Base-by-base conservation (phyloP, 306 rosid genomes). In the Quercus parvula region DNA sequence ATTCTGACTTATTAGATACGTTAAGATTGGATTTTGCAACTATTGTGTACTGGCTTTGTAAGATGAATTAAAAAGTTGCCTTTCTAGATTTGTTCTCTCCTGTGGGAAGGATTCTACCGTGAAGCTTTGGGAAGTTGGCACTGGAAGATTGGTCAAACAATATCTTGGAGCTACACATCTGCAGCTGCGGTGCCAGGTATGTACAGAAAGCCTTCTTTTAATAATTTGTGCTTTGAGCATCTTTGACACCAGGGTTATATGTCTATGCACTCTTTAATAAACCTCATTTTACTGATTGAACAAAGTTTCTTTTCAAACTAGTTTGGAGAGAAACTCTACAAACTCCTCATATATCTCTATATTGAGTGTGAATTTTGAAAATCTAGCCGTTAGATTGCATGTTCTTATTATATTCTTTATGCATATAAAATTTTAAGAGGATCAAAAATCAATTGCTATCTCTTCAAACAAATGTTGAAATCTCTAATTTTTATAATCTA, bases 41-140 rank as follows among this genome's bases (percentile, higher is more conserved):
- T 66, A 33, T 75, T 73, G 33, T 68, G 33, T 20, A 38, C 70
- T 78, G 14, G 59, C 35, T 76, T 77, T 75, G 61, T 54, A 73
- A 77, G 54, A 52, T 78, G 75, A 84, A 84, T 71, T 69, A 22
- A 66, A 57, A 57, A 41, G 72, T 76, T 28, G 15, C 66, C 52
- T 81, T 81, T 86, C 75, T 78, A 94, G 98, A 93, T 92, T 84
- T 74, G 85, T 94, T 83, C 97, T 94, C 55, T 89, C 98, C 30
- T 90, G 90, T n/a, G 97, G 98, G 58, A 94, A 94, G 87, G 98
- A 94, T 79, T 92, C 98, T 19, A 81, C 92, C 4, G 86, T 88
- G 77, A 92, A 92, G 80, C 97, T 94, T 66, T 92, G 97, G 97
- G 97, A 94, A 73, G 95, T 91, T n/a, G 87, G 92, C 64, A 87